phyloP scores from a whole-genome alignment of 1,284 basidiomycete genomes.

The Golubevia pallescens region DNA sequence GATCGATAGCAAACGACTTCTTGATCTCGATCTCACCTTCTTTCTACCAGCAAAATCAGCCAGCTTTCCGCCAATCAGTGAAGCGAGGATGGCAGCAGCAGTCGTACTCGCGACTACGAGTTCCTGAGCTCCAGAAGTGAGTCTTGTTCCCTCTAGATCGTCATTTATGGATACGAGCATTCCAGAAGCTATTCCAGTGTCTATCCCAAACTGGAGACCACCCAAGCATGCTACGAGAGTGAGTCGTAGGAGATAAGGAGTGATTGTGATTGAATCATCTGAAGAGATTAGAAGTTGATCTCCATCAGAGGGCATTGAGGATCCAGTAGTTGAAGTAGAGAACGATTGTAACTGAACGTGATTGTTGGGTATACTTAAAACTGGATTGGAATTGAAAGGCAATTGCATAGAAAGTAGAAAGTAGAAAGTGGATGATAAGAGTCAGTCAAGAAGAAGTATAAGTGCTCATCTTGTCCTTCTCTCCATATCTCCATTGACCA shows the following conservation, averaged over 20 bases:
- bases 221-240: slow-evolving; percentile 32
- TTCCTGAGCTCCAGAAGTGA: slow-evolving; percentile 44
- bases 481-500: no score
- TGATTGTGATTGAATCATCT: not conserved
- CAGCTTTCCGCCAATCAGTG: slow-evolving; percentile 31
- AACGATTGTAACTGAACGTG: no score
- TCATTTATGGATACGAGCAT: slow-evolving; percentile 45
- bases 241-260: slow-evolving; percentile 30
- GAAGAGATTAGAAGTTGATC: no score
- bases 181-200: slow-evolving; percentile 38
- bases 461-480: no score
- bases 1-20: not conserved
- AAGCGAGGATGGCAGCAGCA: slow-evolving; percentile 44
- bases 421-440: no score
- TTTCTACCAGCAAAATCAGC: slow-evolving; percentile 39
- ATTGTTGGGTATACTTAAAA: no score
- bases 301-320: no score
- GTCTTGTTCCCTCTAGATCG: slow-evolving; percentile 36
- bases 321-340: no score
- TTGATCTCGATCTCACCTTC: slow-evolving; percentile 8
- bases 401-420: no score
- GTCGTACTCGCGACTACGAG: slow-evolving; percentile 49
- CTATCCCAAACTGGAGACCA: slow-evolving; percentile 35
- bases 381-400: no score
- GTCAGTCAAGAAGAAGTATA: no score